Evolutionary conservation across 2,329 filamentous ascomycete genomes (phyloP).

Genomic region (Penicillium aurantiogriseum): DNA sequence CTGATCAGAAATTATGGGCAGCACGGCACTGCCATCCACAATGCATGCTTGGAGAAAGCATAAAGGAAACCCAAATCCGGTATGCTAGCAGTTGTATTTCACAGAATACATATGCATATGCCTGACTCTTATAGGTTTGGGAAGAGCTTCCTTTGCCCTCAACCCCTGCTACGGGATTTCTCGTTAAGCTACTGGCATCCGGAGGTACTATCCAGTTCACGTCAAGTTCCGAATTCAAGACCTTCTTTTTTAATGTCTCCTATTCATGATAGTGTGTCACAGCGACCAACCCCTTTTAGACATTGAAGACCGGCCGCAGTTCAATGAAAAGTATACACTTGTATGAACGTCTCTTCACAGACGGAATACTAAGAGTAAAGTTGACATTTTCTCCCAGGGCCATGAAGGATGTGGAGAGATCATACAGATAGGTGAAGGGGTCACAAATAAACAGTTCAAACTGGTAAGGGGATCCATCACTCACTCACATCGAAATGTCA

Average conservation of each 20-base stretch:
- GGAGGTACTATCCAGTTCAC: background rate
- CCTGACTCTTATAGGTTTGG: background rate
- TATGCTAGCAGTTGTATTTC: background rate
- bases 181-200: background rate
- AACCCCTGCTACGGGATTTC: background rate
- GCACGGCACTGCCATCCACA: background rate
- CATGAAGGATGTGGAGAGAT: constrained; percentile 1
- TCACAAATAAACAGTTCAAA: background rate
- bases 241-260: background rate
- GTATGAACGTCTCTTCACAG: background rate
- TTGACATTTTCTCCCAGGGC: background rate
- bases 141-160: background rate
- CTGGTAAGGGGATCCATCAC: background rate
- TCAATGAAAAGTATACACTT: background rate
- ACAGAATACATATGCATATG: no score
- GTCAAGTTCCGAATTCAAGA: background rate
- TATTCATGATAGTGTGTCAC: background rate
- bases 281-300: background rate
- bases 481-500: background rate
- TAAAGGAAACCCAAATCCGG: background rate
- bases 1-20: background rate
- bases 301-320: background rate
- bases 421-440: background rate
- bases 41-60: constrained; percentile 5
- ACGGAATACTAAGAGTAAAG: background rate